Evolutionary conservation across 352 stramenopile species (phyloP).

Genomic region (Elongisporangium undulatum): DNA sequence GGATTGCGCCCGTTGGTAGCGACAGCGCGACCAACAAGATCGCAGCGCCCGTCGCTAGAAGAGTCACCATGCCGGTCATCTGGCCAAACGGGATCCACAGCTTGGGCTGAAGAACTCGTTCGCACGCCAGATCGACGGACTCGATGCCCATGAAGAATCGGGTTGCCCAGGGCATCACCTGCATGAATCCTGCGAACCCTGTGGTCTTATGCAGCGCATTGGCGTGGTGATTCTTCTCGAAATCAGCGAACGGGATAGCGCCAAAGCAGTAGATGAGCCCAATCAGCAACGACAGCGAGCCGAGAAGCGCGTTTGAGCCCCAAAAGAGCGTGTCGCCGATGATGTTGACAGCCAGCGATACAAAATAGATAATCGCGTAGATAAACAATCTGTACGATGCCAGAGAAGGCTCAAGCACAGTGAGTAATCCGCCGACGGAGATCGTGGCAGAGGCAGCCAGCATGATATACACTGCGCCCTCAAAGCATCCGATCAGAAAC

Average conservation of each 20-base stretch:
- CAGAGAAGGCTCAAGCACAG: slow-evolving; percentile 8
- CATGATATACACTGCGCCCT: slow-evolving; percentile 38
- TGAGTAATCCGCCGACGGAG: slow-evolving; percentile 25
- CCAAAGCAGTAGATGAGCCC: slow-evolving; percentile 34
- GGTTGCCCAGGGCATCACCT: slow-evolving; percentile 20
- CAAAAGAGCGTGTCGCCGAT: slow-evolving; percentile 31
- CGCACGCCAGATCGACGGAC: slow-evolving; percentile 21
- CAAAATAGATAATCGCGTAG: slow-evolving; percentile 25
- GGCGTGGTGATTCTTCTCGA: slow-evolving; percentile 12
- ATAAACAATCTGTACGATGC: slow-evolving; percentile 16
- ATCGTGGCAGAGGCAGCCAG: slow-evolving; percentile 33
- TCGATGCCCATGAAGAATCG: slow-evolving; percentile 56
- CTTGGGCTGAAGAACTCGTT: slow-evolving; percentile 33
- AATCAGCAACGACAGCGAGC: slow-evolving; percentile 23
- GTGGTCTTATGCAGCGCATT: no score
- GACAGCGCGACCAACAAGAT: slow-evolving; percentile 30
- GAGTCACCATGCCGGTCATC: slow-evolving; percentile 30
- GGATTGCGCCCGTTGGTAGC: slow-evolving; percentile 18
- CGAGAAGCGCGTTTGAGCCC: slow-evolving; percentile 31
- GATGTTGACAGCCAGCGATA: slow-evolving; percentile 26
- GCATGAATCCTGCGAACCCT: slow-evolving; percentile 25
- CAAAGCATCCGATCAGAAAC: slow-evolving; percentile 46
- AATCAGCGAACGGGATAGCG: slow-evolving; percentile 22
- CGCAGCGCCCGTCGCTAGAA: slow-evolving; percentile 27
- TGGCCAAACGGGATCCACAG: slow-evolving; percentile 32